These are phyloP conservation scores for Gautieria morchelliformis DNA, from an alignment of 768 basidiomycete species.

Conservation along the genomic window DNA sequence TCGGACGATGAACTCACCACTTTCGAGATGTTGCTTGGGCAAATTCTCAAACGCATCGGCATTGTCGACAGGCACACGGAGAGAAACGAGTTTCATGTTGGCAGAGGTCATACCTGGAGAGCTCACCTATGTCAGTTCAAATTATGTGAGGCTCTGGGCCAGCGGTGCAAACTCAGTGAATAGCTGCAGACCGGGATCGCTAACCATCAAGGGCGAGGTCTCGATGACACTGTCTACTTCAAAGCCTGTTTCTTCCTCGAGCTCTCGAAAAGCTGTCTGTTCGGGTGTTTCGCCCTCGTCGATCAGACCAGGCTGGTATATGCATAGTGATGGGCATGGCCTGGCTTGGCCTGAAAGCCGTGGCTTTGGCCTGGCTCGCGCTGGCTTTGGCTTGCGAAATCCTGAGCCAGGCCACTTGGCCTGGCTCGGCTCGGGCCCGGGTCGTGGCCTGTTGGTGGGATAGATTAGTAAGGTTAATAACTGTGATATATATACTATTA, in stretches of 20 bases:
- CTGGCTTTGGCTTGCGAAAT: too few species aligned
- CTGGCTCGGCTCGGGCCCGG: too few species aligned
- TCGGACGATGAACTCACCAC: constrained; percentile 77
- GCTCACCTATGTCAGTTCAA: constrained; percentile 5
- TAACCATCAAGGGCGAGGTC: constrained; percentile 49
- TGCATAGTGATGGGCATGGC: too few species aligned
- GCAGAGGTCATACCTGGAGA: constrained; percentile 81
- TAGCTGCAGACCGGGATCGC: constrained; percentile 53
- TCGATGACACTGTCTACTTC: constrained; percentile 55
- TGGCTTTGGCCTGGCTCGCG: too few species aligned
- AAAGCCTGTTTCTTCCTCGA: constrained; percentile 91
- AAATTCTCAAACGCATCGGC: constrained; percentile 38
- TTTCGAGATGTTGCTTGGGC: constrained; percentile 69
- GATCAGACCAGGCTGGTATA: constrained; percentile 59
- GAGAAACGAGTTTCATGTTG: constrained; percentile 76
- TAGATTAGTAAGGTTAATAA: too few species aligned
- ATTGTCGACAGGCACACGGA: constrained; percentile 39
- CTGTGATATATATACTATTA: too few species aligned
- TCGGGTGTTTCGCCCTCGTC: constrained; percentile 80
- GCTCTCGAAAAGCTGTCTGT: constrained; percentile 74
- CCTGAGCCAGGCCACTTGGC: too few species aligned
- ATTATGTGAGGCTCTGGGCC: background rate
- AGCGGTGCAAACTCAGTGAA: constrained; percentile 4
- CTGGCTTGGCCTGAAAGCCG: too few species aligned
- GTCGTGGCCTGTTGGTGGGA: too few species aligned